Base-by-base conservation (phyloP, 495 filamentous ascomycete species). In the Podospora conica region DNA sequence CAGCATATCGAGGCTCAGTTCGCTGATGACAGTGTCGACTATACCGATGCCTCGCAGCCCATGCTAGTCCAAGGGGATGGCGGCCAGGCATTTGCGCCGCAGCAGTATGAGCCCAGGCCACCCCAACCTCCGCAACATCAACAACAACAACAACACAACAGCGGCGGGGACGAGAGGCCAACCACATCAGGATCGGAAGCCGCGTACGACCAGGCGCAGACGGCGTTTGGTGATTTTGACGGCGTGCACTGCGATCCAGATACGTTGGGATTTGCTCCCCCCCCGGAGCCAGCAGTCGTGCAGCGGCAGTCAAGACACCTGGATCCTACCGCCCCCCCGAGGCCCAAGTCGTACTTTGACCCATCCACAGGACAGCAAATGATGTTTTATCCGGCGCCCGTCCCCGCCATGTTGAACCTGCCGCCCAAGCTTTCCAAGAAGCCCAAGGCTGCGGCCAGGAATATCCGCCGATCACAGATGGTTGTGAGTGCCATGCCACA, bases 371-470 rank as follows among this genome's bases (percentile, higher is more conserved):
- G 83, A 4, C 86, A 94, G 65, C 81, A 88, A 61, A 94, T 98
- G 90, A 85, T 97, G 9, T 98, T 87, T 75, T 98, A 98, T 73
- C 95, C 95, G 15, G 95, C 95, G 3, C 95, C 92, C 12, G 94
- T 98, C 0, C 95, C 95, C 1, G 88, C 88, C 71, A 93, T 95
- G 85, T 82, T 98, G 27, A 97, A 97, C 70, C 82, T 98, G 3
- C 95, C 95, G 9, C 92, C 92, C 40, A 88, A 90, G 67, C 80
- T 98, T 48, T 96, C 93, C 0, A 90, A 91, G 75, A 82, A 86
- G 29, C 87, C 90, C 25, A 79, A 85, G 48, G 81, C 83, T 1
- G 70, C 76, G 20, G 75, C 79, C 6, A 81, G 88, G 54, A 86
- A 91, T 55, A 86, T 88, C 61, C 87, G 91, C 64, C 87, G 88